Percentiles rank a stretch among this genome's conserved stretches.
phyloP scores from a whole-genome alignment of 2,329 filamentous ascomycete genomes.

The Thermothelomyces thermophilus region DNA sequence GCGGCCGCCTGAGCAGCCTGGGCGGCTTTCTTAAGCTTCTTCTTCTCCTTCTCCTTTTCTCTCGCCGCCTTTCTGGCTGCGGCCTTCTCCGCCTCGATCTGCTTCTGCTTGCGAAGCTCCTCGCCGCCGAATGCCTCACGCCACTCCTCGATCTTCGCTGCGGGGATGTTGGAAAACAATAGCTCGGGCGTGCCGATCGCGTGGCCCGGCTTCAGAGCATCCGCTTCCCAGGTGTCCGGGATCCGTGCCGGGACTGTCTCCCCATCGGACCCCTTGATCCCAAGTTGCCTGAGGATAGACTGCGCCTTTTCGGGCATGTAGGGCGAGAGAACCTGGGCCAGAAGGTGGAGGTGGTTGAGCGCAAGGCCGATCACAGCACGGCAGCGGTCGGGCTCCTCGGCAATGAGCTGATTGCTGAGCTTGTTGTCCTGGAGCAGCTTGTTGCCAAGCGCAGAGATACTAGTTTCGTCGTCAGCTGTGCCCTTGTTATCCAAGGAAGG shows the following conservation, averaged over 20 bases:
- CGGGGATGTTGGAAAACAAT: slow-evolving; percentile 76
- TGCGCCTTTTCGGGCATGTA: slow-evolving; percentile 78
- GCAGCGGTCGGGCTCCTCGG: slow-evolving; percentile 48
- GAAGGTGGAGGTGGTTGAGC: slow-evolving; percentile 74
- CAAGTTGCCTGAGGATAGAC: slow-evolving; percentile 72
- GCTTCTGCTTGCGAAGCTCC: slow-evolving; percentile 63
- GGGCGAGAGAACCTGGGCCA: slow-evolving; percentile 71
- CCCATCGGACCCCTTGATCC: slow-evolving; percentile 32
- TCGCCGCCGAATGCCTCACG: slow-evolving; percentile 64
- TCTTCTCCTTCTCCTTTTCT: slow-evolving; percentile 45
- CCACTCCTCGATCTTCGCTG: slow-evolving; percentile 79
- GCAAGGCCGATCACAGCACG: slow-evolving; percentile 65
- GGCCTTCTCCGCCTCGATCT: slow-evolving; percentile 44
- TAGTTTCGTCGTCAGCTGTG: slow-evolving; percentile 2
- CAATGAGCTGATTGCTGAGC: slow-evolving; percentile 41
- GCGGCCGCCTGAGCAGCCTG: slow-evolving; percentile 24
- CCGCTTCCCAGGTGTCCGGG: slow-evolving; percentile 57
- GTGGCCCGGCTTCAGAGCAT: slow-evolving; percentile 63
- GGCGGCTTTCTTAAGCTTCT: slow-evolving; percentile 35
- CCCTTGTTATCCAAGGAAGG: not conserved
- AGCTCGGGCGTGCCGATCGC: slow-evolving; percentile 73
- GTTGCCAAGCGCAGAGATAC: slow-evolving; percentile 51
- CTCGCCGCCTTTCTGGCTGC: slow-evolving; percentile 47
- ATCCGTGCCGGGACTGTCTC: slow-evolving; percentile 48
- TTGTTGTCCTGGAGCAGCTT: slow-evolving; percentile 40